Base-by-base conservation (phyloP, 2,329 filamentous ascomycete species). In the Parastagonospora avenae region DNA sequence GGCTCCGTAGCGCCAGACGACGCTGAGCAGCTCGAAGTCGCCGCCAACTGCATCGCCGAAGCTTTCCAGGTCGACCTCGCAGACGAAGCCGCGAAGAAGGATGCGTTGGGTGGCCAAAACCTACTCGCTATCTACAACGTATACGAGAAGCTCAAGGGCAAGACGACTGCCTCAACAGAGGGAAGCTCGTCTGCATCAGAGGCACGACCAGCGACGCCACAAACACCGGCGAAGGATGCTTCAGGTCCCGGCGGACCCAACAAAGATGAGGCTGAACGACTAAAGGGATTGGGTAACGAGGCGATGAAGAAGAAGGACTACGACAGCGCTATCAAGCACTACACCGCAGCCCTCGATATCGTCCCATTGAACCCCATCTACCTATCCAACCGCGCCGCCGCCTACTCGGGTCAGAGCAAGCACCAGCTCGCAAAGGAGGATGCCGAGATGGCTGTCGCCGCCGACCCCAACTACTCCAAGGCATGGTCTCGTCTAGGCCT, bases 261-360 rank as follows among this genome's bases (percentile, higher is more conserved):
- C 80, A 92, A 90, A 75, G 85, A 89, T 62, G 87, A 94, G 68
- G 93, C 93, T 53, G 94, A 99, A 73, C 82, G 82, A 58, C 82
- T 97, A 65, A 99, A 99, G 81, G 88, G 85, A 52, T 85, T 91
- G 70, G 94, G 94, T 64, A 99, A 99, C 78, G 87, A 91, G 46
- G 91, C 93, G 53, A 97, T 99, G 92, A 88, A 91, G 50, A 85
- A 89, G 74, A 97, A 96, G 80, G 91, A 97, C 76, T 97, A 97
- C 80, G 67, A 81, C 39, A 69, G 79, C 36, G 94, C 94, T 55
- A 91, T 97, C 72, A 86, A 91, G 64, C 81, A 90, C 62, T 99
- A 99, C 82, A 91, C 90, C 24, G 83, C 93, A 75, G 94, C 94
- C 4, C 85, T 99, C 24, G 82, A 85, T 48, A 80, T 97, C 46